Evolutionary conservation across 768 basidiomycete species (phyloP).

Genomic region (Leucocoprinus sp.): DNA sequence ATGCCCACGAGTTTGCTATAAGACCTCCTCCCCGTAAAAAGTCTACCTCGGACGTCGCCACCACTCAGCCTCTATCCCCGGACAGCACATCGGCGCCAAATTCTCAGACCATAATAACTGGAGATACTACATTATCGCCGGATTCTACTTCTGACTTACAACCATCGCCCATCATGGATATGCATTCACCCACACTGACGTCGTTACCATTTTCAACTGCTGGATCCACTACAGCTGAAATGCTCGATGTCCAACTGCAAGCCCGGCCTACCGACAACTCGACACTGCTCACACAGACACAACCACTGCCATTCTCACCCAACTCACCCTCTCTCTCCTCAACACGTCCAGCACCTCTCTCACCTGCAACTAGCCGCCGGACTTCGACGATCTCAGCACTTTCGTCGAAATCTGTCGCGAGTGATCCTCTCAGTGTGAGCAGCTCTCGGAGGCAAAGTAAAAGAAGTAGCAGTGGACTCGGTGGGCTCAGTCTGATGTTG

Average conservation of each 20-base stretch:
- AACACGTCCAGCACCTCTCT: background rate
- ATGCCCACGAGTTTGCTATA: slow-evolving; percentile 60
- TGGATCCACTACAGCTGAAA: no score
- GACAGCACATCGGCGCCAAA: no score
- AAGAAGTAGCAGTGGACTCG: background rate
- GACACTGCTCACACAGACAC: background rate
- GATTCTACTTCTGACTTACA: no score
- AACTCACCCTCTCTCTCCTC: slow-evolving; percentile 1
- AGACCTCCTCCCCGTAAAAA: slow-evolving; percentile 30
- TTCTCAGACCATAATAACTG: no score
- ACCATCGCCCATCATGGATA: no score
- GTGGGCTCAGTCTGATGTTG: background rate
- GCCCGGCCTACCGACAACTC: slow-evolving; percentile 9
- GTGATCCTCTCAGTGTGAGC: background rate
- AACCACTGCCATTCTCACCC: background rate
- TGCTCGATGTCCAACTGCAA: background rate
- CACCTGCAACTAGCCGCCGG: background rate
- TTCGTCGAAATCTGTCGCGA: background rate
- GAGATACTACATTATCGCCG: no score
- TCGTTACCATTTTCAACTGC: slow-evolving; percentile 13
- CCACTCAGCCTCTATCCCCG: background rate
- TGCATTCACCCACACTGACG: slow-evolving; percentile 19
- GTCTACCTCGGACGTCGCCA: slow-evolving; percentile 8
- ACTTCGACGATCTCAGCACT: slow-evolving; percentile 1
- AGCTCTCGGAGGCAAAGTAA: background rate